These are phyloP conservation scores for Pseudomicrostroma phylloplanum DNA, from an alignment of 1,284 basidiomycete species.

Conservation along the genomic window DNA sequence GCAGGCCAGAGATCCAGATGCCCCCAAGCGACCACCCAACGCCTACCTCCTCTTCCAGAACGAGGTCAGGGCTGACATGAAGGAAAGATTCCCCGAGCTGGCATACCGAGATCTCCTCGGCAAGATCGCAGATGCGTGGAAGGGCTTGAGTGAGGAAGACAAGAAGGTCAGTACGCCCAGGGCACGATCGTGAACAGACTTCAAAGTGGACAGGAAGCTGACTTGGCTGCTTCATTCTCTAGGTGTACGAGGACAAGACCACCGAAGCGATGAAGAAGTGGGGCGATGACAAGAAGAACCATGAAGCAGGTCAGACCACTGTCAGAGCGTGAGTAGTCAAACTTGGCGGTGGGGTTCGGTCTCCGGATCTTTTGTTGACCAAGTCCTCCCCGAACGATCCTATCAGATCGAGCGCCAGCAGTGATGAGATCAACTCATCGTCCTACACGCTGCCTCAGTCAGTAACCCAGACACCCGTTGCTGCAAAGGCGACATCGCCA, in stretches of 20 bases:
- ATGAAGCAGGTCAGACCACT: slow-evolving; percentile 6
- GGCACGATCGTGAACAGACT: background rate
- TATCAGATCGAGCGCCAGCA: too few relatives aligned
- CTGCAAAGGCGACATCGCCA: too few relatives aligned
- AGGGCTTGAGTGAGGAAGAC: slow-evolving; percentile 36
- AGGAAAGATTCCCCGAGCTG: slow-evolving; percentile 34
- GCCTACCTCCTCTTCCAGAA: slow-evolving; percentile 46
- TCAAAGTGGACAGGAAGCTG: background rate
- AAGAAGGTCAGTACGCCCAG: slow-evolving; percentile 22
- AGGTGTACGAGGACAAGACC: slow-evolving; percentile 34
- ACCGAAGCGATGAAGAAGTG: slow-evolving; percentile 37
- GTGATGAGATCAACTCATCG: too few relatives aligned
- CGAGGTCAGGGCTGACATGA: slow-evolving; percentile 39
- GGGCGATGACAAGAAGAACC: slow-evolving; percentile 35
- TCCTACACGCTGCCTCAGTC: too few relatives aligned
- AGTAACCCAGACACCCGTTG: too few relatives aligned
- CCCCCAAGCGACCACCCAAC: slow-evolving; percentile 41
- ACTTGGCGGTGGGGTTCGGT: too few relatives aligned
- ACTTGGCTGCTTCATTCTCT: slow-evolving; percentile 11
- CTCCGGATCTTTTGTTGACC: too few relatives aligned
- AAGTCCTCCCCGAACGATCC: too few relatives aligned
- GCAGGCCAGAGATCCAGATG: slow-evolving; percentile 37
- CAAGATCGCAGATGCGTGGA: slow-evolving; percentile 41
- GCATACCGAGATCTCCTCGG: slow-evolving; percentile 34
- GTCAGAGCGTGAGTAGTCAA: too few relatives aligned